phyloP scores from a whole-genome alignment of 2,329 filamentous ascomycete genomes.

The Lizonia empirigonia region DNA sequence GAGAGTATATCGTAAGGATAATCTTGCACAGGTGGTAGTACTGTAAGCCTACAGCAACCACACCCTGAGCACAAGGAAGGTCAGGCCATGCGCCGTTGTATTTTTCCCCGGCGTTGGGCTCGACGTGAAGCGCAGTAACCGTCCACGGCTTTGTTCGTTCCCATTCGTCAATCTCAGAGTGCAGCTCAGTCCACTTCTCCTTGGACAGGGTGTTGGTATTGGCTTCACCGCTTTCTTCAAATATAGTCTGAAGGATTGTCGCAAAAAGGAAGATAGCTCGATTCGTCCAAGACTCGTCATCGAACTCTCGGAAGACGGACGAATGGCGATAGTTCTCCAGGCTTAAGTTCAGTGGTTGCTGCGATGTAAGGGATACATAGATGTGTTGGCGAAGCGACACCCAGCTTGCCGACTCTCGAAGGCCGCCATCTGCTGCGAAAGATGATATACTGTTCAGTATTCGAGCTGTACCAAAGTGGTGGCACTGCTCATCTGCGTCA shows the following conservation, averaged over 20 bases:
- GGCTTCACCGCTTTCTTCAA: constrained; percentile 26
- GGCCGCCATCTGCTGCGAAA: constrained; percentile 47
- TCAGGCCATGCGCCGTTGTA: constrained; percentile 33
- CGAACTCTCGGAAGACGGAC: constrained; percentile 36
- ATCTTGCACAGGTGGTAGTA: constrained; percentile 43
- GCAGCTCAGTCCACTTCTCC: constrained; percentile 37
- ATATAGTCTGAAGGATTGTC: constrained; percentile 34
- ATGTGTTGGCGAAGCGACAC: constrained; percentile 51
- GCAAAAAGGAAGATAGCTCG: constrained; percentile 42
- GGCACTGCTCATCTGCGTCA: constrained; percentile 47
- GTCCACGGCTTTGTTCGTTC: constrained; percentile 40
- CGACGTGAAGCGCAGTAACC: constrained; percentile 30
- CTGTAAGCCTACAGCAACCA: constrained; percentile 37
- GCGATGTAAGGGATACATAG: constrained; percentile 48
- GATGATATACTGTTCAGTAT: constrained; percentile 49
- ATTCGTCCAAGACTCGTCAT: constrained; percentile 42
- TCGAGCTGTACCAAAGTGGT: constrained; percentile 48
- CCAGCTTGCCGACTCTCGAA: constrained; percentile 51
- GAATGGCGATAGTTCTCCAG: constrained; percentile 41
- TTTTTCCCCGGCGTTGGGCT: constrained; percentile 30
- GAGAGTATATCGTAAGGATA: constrained; percentile 37
- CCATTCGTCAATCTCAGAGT: constrained; percentile 41
- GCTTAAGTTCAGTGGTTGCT: constrained; percentile 40
- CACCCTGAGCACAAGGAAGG: constrained; percentile 31
- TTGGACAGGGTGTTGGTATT: constrained; percentile 25